These are phyloP conservation scores for Ceratobasidium sp. DNA, from an alignment of 1,284 basidiomycete species.

Conservation along the genomic window DNA sequence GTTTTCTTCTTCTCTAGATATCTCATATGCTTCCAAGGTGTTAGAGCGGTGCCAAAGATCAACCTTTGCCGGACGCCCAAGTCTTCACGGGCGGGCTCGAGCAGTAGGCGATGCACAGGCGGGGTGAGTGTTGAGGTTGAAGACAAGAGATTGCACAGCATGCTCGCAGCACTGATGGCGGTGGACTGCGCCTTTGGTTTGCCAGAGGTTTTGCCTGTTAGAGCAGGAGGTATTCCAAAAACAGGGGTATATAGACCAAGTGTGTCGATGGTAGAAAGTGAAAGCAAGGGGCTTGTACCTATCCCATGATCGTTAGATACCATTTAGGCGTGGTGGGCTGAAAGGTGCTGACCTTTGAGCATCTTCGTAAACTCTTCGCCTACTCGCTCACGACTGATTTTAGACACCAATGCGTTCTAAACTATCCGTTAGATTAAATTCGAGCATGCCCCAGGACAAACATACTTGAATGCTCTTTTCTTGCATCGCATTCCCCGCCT, in stretches of 20 bases:
- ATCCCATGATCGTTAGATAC: too few relatives aligned
- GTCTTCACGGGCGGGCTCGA: constrained; percentile 43
- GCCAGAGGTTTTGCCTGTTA: constrained; percentile 61
- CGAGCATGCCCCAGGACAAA: constrained; percentile 1
- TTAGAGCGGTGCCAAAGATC: constrained; percentile 76
- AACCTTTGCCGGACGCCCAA: constrained; percentile 64
- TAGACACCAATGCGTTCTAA: constrained; percentile 76
- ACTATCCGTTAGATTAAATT: not conserved
- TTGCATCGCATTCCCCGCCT: constrained; percentile 73
- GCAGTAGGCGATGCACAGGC: constrained; percentile 46
- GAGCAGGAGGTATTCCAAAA: constrained; percentile 67
- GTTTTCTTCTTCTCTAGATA: constrained; percentile 74
- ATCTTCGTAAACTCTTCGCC: constrained; percentile 92
- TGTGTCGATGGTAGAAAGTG: constrained; percentile 75
- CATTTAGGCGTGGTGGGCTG: constrained; percentile 14
- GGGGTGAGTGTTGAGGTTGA: constrained; percentile 48
- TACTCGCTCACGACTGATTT: constrained; percentile 90
- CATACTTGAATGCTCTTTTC: constrained; percentile 76
- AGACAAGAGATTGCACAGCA: constrained; percentile 66
- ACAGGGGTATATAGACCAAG: constrained; percentile 77
- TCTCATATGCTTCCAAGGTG: constrained; percentile 68
- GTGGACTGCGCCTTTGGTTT: constrained; percentile 54
- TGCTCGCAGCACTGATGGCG: constrained; percentile 67
- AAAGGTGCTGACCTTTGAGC: constrained; percentile 71
- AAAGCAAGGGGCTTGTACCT: constrained; percentile 71